phyloP scores from a whole-genome alignment of 2,329 filamentous ascomycete species.

The Allantophomopsis lycopodina region DNA sequence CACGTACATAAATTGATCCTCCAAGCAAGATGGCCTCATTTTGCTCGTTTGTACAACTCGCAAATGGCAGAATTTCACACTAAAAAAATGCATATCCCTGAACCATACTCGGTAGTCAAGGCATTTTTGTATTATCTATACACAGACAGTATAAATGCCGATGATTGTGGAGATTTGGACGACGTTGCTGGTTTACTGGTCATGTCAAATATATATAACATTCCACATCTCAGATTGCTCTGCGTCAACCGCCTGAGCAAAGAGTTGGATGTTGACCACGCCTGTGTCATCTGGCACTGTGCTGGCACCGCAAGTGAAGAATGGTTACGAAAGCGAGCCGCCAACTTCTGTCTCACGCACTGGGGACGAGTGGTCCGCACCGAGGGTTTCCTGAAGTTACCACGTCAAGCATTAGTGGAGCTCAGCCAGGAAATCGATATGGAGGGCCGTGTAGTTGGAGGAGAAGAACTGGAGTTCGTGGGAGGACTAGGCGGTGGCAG shows the following conservation, averaged over 20 bases:
- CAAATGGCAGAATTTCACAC: constrained; percentile 98
- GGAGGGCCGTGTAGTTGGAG: constrained; percentile 81
- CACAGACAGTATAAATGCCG: constrained; percentile 70
- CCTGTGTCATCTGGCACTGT: constrained; percentile 92
- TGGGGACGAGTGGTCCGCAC: constrained; percentile 93
- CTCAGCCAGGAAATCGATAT: constrained; percentile 87
- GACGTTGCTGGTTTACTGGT: constrained; percentile 91
- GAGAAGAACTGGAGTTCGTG: constrained; percentile 24
- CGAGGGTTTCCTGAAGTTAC: constrained; percentile 70
- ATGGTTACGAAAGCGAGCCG: constrained; percentile 82
- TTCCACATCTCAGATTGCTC: constrained; percentile 79
- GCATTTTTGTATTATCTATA: constrained; percentile 95
- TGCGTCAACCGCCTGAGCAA: constrained; percentile 83
- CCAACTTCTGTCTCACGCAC: constrained; percentile 78
- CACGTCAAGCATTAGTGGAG: constrained; percentile 69
- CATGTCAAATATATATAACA: constrained; percentile 97
- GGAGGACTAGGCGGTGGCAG: constrained; percentile 33
- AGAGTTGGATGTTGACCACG: constrained; percentile 88
- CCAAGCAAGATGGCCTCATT: constrained; percentile 93
- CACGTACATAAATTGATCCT: constrained; percentile 93
- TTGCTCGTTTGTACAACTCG: constrained; percentile 77
- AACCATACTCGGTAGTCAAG: constrained; percentile 86
- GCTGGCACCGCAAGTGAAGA: constrained; percentile 83
- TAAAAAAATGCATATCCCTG: constrained; percentile 94
- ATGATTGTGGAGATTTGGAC: constrained; percentile 49